Conservation (phyloP, 495 filamentous ascomycete genomes). For the Hypoxylon cercidicola region DNA sequence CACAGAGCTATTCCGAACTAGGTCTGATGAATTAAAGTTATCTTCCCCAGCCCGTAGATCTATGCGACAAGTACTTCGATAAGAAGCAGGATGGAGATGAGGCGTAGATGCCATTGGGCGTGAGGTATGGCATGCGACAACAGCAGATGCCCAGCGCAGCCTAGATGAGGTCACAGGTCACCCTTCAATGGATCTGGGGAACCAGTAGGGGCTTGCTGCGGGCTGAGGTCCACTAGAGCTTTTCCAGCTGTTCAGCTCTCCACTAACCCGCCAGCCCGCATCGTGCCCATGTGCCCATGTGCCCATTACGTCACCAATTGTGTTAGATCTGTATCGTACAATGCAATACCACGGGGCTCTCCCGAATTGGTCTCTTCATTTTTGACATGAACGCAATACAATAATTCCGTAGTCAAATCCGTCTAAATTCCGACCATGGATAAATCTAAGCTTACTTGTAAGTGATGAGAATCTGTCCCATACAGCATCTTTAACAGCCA, state of each 20-base stretch:
- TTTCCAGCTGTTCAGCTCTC: constrained; percentile 24
- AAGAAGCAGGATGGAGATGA: constrained; percentile 18
- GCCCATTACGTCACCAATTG: constrained; percentile 20
- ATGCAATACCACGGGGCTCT: not conserved
- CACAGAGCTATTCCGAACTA: not conserved
- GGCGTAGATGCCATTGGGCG: constrained; percentile 4
- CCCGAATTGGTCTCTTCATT: no score
- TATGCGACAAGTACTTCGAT: constrained; percentile 21
- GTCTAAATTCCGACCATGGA: no score
- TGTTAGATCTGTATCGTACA: not conserved
- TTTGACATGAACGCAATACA: no score
- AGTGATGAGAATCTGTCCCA: no score
- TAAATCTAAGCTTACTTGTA: no score
- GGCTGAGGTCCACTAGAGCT: constrained; percentile 5
- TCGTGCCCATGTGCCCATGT: no score
- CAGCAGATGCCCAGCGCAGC: constrained; percentile 15
- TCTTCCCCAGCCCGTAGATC: constrained; percentile 26
- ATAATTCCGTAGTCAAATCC: no score
- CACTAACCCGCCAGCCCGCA: constrained; percentile 17
- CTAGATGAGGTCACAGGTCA: constrained; percentile 33
- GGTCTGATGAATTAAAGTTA: constrained; percentile 7
- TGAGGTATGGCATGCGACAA: constrained; percentile 22
- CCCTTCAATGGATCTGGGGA: not conserved
- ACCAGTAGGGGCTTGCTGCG: constrained; percentile 1
- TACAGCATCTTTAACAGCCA: no score